Conservation (phyloP, 2,329 filamentous ascomycete species). For the Ophiocordyceps unilateralis region DNA sequence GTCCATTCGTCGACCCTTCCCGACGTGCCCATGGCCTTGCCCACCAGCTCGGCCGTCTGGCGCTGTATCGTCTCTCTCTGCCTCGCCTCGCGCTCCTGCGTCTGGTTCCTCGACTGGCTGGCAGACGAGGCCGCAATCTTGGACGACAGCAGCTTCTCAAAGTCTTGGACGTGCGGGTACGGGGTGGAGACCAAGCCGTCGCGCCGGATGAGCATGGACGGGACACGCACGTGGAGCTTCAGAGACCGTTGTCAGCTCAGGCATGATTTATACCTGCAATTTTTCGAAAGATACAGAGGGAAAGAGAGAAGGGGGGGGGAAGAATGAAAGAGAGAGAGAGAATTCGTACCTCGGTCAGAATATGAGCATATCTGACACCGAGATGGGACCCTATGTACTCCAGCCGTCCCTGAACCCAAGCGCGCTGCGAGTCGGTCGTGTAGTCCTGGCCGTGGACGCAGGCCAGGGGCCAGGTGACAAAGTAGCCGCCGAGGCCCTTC, state of each 20-base stretch:
- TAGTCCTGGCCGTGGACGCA: conserved; percentile 39
- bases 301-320: neutral
- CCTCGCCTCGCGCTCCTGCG: conserved; percentile 29
- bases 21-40: conserved; percentile 19
- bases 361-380: conserved; percentile 40
- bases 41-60: conserved; percentile 23
- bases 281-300: neutral
- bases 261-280: neutral
- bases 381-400: conserved; percentile 35
- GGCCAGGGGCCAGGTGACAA: conserved; percentile 40
- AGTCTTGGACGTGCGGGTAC: conserved; percentile 23
- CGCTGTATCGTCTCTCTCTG: conserved; percentile 26
- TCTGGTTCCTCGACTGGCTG: conserved; percentile 23
- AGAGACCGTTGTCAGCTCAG: conserved; percentile 2
- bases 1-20: conserved; percentile 19
- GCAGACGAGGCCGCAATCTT: conserved; percentile 15
- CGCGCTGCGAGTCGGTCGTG: conserved; percentile 37
- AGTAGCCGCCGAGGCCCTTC: conserved; percentile 40
- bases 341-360: conserved; percentile 29
- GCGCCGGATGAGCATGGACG: conserved; percentile 43
- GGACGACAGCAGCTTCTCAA: conserved; percentile 27
- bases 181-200: conserved; percentile 31
- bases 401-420: conserved; percentile 36
- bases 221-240: conserved; percentile 39
- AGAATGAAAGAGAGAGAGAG: neutral